phyloP scores from a whole-genome alignment of 139 green algal species.

The Tetradesmus lagerheimii region DNA sequence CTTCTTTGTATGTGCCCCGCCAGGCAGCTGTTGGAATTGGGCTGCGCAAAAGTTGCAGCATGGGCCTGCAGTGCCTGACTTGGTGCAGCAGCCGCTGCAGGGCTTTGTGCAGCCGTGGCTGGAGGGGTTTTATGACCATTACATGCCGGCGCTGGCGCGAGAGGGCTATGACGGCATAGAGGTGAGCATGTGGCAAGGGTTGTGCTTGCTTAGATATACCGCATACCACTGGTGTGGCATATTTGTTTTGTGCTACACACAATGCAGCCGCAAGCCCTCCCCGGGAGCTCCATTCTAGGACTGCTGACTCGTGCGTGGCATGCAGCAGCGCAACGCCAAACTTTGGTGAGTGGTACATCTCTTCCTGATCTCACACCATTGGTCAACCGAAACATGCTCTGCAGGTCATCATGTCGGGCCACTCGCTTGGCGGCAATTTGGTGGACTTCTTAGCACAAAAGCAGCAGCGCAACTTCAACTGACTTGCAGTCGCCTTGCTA shows the following conservation, averaged over 20 bases:
- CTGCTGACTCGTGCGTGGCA: no score
- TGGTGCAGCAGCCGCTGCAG: neutral
- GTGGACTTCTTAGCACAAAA: constrained; percentile 3
- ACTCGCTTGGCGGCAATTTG: neutral
- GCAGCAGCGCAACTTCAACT: neutral
- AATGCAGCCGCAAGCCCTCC: no score
- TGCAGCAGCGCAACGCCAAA: no score
- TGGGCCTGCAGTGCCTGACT: neutral
- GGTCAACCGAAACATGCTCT: no score
- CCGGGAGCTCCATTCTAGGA: no score
- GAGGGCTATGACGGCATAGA: neutral
- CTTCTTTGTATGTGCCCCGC: neutral
- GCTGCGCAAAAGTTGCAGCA: neutral
- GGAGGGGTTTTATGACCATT: neutral
- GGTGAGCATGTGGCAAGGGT: no score
- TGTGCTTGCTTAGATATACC: no score
- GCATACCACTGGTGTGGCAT: no score
- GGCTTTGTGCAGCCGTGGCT: neutral
- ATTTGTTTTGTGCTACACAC: no score
- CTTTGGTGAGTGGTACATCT: no score
- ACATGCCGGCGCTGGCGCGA: neutral
- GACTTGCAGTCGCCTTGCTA: no score
- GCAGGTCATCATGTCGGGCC: constrained; percentile 22
- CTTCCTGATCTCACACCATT: no score
- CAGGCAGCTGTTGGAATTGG: neutral